phyloP scores from a whole-genome alignment of 2,329 filamentous ascomycete genomes.

The Aspergillus sp. region DNA sequence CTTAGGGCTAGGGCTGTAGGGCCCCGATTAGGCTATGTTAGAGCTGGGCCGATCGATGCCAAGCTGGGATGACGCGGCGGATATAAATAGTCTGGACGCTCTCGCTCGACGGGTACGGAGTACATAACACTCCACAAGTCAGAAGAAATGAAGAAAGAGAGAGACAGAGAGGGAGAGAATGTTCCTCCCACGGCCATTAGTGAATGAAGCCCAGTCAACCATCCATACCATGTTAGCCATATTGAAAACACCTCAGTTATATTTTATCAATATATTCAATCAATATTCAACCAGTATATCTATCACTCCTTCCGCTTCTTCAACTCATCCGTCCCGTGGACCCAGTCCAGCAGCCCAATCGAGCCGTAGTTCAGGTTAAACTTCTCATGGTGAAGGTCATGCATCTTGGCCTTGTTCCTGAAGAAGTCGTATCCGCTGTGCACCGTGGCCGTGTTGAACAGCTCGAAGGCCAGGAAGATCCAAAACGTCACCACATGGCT shows the following conservation, averaged over 20 bases:
- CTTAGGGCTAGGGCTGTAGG: too few species aligned
- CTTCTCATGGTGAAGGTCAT: constrained; percentile 51
- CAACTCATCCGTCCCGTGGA: constrained; percentile 40
- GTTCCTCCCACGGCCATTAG: neutral
- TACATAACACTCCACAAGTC: too few species aligned
- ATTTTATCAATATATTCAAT: too few species aligned
- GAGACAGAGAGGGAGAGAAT: constrained; percentile 1
- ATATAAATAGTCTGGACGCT: too few species aligned
- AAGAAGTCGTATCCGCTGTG: constrained; percentile 52
- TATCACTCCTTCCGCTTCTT: neutral
- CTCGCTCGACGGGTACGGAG: too few species aligned
- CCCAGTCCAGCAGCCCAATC: constrained; percentile 46
- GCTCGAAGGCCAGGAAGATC: constrained; percentile 40
- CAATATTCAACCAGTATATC: too few species aligned
- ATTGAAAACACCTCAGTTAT: too few species aligned
- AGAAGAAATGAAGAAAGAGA: constrained; percentile 3
- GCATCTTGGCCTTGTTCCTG: constrained; percentile 35
- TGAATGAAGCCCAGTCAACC: neutral
- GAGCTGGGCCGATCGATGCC: too few species aligned
- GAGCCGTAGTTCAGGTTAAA: constrained; percentile 48
- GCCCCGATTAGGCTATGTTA: too few species aligned
- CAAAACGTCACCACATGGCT: constrained; percentile 47
- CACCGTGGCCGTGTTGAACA: constrained; percentile 46
- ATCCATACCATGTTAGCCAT: too few species aligned
- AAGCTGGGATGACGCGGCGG: too few species aligned